Conservation (phyloP, 345 rosid species). For the Citrus glauca region DNA sequence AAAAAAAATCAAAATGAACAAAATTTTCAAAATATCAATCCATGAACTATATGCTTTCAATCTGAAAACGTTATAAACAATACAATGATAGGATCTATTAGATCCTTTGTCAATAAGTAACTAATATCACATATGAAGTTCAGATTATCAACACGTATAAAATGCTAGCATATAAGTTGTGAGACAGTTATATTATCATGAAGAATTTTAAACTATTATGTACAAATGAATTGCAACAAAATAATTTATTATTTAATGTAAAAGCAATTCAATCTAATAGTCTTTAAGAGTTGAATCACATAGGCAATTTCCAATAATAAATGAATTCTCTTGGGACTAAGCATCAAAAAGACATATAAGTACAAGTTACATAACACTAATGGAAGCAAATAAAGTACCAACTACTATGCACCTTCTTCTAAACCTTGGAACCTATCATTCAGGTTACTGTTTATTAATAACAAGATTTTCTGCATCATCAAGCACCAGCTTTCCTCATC, state of each 20-base stretch:
- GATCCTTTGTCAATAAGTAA: background rate
- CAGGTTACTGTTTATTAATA: constrained; percentile 51
- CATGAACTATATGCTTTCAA: background rate
- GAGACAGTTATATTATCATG: background rate
- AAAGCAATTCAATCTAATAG: background rate
- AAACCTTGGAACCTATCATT: constrained; percentile 68
- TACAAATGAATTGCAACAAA: background rate
- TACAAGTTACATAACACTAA: background rate
- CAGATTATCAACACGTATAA: background rate
- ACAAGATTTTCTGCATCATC: constrained; percentile 67
- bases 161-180: no score
- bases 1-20: background rate
- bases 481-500: constrained; percentile 73
- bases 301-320: background rate
- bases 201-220: background rate
- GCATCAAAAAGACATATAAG: background rate
- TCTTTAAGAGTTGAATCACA: background rate
- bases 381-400: background rate
- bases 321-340: background rate
- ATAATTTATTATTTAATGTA: background rate
- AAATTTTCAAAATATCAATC: background rate
- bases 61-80: background rate
- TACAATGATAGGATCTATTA: background rate
- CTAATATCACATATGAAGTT: background rate
- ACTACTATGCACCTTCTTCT: constrained; percentile 62